A percentile compares a stretch with the other conserved stretches of the same genome.
phyloP scores from a whole-genome alignment of 2,329 filamentous ascomycete genomes.

The Diaporthe nobilis region DNA sequence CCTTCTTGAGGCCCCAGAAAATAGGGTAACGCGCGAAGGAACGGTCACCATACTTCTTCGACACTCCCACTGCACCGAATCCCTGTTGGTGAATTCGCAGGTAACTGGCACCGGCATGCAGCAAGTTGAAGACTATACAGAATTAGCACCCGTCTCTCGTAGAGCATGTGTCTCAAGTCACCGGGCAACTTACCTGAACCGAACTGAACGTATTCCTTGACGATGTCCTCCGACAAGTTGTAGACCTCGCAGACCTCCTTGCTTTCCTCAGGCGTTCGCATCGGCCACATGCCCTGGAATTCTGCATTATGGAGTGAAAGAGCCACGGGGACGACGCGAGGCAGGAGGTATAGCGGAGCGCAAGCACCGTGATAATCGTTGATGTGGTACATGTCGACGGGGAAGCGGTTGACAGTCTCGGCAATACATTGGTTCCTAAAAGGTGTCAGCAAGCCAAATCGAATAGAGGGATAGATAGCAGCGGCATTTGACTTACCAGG shows the following conservation, averaged over 20 bases:
- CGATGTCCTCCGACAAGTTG: slow-evolving; percentile 69
- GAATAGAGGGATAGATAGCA: not conserved
- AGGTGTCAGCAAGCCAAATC: slow-evolving; percentile 24
- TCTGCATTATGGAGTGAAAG: slow-evolving; percentile 78
- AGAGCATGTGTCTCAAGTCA: slow-evolving; percentile 68
- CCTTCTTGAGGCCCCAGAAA: slow-evolving; percentile 76
- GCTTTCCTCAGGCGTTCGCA: slow-evolving; percentile 71
- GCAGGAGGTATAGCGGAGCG: slow-evolving; percentile 75
- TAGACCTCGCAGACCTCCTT: slow-evolving; percentile 75
- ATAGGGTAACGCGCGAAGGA: slow-evolving; percentile 77
- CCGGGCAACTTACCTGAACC: slow-evolving; percentile 58
- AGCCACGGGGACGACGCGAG: slow-evolving; percentile 70
- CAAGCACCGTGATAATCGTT: slow-evolving; percentile 55
- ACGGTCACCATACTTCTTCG: slow-evolving; percentile 77
- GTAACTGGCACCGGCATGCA: slow-evolving; percentile 77
- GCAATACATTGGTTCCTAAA: slow-evolving; percentile 82
- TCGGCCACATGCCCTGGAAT: slow-evolving; percentile 77
- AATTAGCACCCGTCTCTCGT: slow-evolving; percentile 69
- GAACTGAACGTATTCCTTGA: slow-evolving; percentile 74
- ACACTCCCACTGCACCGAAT: slow-evolving; percentile 77
- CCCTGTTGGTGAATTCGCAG: slow-evolving; percentile 77
- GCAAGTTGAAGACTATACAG: slow-evolving; percentile 72
- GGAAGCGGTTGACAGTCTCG: slow-evolving; percentile 72
- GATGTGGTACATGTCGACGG: slow-evolving; percentile 56
- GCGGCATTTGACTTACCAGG: slow-evolving; percentile 60